Evolutionary conservation across 2,329 filamentous ascomycete species (phyloP).

Genomic region (Lecanoromycetidae sp.): DNA sequence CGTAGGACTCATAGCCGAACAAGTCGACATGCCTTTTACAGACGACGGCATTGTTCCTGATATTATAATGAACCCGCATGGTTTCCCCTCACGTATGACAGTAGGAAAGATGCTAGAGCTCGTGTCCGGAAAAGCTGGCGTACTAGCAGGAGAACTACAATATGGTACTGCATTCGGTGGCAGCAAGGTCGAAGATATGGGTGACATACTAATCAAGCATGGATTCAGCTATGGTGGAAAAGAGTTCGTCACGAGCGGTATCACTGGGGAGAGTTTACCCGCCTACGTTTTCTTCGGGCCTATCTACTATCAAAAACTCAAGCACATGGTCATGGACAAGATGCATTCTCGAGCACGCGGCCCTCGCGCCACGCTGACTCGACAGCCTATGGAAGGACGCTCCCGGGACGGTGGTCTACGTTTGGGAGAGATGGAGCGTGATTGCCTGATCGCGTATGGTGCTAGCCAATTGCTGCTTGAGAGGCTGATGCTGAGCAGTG

Average conservation of each 20-base stretch:
- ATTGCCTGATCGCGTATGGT: conserved; percentile 94
- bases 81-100: conserved; percentile 99
- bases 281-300: conserved; percentile 97
- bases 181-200: conserved; percentile 81
- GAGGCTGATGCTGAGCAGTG: conserved; percentile 85
- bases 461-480: conserved; percentile 86
- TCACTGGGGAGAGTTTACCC: conserved; percentile 85
- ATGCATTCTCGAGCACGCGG: conserved; percentile 94
- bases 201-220: conserved; percentile 66
- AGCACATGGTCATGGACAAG: conserved; percentile 99
- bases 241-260: conserved; percentile 88
- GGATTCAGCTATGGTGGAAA: conserved; percentile 97
- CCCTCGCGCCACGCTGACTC: conserved; percentile 79
- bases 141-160: conserved; percentile 71
- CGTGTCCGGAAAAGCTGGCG: conserved; percentile 83
- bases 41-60: conserved; percentile 86
- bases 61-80: conserved; percentile 99
- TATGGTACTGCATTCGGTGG: conserved; percentile 83
- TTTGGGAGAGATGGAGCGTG: conserved; percentile 96
- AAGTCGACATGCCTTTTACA: conserved; percentile 93
- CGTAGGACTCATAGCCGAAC: conserved; percentile 88
- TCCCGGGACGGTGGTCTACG: conserved; percentile 84
- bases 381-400: conserved; percentile 91
- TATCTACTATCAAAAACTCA: conserved; percentile 98
- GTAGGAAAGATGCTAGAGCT: conserved; percentile 96